A percentile compares a stretch with the other conserved stretches of the same genome.
phyloP scores from a whole-genome alignment of 805 yeast genomes.

The Kluyveromyces aestuarii region DNA sequence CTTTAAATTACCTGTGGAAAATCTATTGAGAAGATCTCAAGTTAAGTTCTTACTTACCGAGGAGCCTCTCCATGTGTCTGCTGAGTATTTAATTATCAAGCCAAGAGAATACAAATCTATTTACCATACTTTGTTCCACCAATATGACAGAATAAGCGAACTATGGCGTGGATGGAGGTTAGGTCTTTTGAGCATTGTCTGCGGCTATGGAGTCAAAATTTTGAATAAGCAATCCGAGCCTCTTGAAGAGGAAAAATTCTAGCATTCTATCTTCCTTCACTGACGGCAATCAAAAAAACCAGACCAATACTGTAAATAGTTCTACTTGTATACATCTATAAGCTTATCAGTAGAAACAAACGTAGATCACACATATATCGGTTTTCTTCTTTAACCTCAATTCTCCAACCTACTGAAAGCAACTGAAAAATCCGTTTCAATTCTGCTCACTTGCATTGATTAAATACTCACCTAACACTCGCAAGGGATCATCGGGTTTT shows the following conservation, averaged over 20 bases:
- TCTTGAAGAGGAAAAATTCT: conserved; percentile 33
- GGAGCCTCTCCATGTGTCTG: conserved; percentile 33
- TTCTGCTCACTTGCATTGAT: conserved; percentile 29
- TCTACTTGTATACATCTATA: background rate
- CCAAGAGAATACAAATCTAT: conserved; percentile 50
- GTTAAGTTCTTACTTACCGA: conserved; percentile 46
- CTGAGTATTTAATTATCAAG: conserved; percentile 47
- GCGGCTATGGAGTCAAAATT: conserved; percentile 72
- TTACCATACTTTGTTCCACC: conserved; percentile 41
- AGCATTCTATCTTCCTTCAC: conserved; percentile 18
- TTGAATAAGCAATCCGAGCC: conserved; percentile 41
- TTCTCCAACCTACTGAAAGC: too few relatives aligned
- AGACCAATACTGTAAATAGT: background rate
- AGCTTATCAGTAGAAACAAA: background rate
- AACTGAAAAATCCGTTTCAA: background rate
- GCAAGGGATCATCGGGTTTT: conserved; percentile 48
- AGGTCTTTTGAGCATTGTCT: conserved; percentile 67
- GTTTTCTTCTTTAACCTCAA: too few relatives aligned
- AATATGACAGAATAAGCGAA: conserved; percentile 32
- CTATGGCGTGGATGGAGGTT: conserved; percentile 89
- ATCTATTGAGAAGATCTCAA: conserved; percentile 77
- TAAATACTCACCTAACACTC: conserved; percentile 45
- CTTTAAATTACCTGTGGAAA: conserved; percentile 79
- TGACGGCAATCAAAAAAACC: background rate
- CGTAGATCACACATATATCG: background rate